phyloP scores from a whole-genome alignment of 306 rosid genomes.

The Lathyrus tuberosus region DNA sequence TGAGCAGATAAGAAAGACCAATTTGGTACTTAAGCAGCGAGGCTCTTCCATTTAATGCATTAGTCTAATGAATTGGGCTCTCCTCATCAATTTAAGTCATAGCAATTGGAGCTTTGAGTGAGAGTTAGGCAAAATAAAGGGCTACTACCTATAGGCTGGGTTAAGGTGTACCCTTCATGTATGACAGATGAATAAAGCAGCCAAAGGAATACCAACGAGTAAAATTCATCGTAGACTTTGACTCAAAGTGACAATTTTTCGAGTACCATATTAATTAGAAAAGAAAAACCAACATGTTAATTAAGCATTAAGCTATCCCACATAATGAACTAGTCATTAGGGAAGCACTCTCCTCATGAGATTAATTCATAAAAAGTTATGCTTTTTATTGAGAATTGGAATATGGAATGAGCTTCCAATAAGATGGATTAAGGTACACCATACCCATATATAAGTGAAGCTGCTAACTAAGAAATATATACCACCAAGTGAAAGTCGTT shows the following conservation, averaged over 20 bases:
- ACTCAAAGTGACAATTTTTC: too few relatives aligned
- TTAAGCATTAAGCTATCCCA: neutral
- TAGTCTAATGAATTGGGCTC: too few relatives aligned
- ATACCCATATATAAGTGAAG: too few relatives aligned
- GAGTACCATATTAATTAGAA: neutral
- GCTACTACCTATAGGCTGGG: too few relatives aligned
- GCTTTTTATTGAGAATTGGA: too few relatives aligned
- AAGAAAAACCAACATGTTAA: neutral
- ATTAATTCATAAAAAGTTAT: neutral
- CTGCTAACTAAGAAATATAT: neutral
- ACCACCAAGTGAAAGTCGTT: neutral
- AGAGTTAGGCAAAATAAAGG: too few relatives aligned
- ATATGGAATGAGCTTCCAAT: neutral
- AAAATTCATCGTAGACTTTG: too few relatives aligned
- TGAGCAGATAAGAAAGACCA: neutral
- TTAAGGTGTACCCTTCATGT: too few relatives aligned
- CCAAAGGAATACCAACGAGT: too few relatives aligned
- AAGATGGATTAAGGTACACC: neutral
- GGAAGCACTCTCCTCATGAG: neutral
- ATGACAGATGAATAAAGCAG: too few relatives aligned
- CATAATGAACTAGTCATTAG: neutral
- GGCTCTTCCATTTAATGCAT: neutral
- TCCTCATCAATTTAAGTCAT: too few relatives aligned
- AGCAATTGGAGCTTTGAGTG: too few relatives aligned
- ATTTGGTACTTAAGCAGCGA: neutral